Evolutionary conservation across 306 rosid genomes (phyloP), one percentile per base, ranked within the genome.

Genomic region (Gynostemma pentaphyllum): DNA sequence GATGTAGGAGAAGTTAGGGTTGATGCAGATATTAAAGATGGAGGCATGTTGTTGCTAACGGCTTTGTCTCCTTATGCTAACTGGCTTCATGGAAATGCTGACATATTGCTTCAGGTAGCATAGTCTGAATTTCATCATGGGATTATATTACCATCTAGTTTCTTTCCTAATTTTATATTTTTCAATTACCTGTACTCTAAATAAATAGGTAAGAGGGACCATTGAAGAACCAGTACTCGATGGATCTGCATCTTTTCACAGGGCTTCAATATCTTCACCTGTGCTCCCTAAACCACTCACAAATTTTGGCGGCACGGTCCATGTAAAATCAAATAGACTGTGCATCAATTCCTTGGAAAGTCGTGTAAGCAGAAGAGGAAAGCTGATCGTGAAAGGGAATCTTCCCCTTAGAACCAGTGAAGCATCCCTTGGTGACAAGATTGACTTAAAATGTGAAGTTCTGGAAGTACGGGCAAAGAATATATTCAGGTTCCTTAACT

Each of bases 41-140:
- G 98, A 64, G 98, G 98, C 71, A 92, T 92, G 98, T 80, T 79
- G 90, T 75, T 92, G 75, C 72, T 92, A 54, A 82, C 98, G 71
- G 94, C 98, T 71, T 75, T 88, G 74, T 76, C 90, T 70, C 95
- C 98, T 62, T 69, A 86, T 84, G 95, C 85, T 72, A 72, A 82
- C 72, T 92, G 98, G 98, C 98, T 92, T 77, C 81, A 84, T 67
- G 98, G 98, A 53, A 84, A 79, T 68, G 98, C 98, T 21, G 94
- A 86, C 57, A 74, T 88, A 67, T 79, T 79, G 84, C 91, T 92
- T 69, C 84, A 88, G 90, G 98, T 92, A 45, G 85, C 44, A 62
- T 63, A 56, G 55, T 72, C 53, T 36, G 37, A 53, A 54, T 22
- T 66, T 59, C 23, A 24, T 61, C 62, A 49, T 30, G 62, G 47